phyloP scores from a whole-genome alignment of 2,329 filamentous ascomycete species.

The Aspergillus pseudoterreus region DNA sequence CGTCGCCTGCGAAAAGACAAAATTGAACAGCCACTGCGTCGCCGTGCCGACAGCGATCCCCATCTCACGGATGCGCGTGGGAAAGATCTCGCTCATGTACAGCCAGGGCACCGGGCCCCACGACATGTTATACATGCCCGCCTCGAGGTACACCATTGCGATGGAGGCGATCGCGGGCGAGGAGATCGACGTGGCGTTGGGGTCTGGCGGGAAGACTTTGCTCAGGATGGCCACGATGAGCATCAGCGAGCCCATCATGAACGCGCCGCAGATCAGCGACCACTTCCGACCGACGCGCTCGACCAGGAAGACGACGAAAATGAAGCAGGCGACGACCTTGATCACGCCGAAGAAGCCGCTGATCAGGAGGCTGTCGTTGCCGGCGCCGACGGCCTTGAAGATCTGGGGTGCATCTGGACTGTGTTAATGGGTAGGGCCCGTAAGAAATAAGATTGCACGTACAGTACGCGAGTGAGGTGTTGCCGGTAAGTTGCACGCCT shows the following conservation, averaged over 20 bases:
- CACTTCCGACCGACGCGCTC: constrained; percentile 49
- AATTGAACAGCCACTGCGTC: constrained; percentile 41
- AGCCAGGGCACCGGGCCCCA: constrained; percentile 36
- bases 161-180: constrained; percentile 43
- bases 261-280: constrained; percentile 46
- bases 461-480: constrained; percentile 47
- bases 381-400: constrained; percentile 49
- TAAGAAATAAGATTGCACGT: background rate
- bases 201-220: constrained; percentile 39
- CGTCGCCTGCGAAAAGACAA: constrained; percentile 41
- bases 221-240: constrained; percentile 48
- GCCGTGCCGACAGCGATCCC: constrained; percentile 36
- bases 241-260: constrained; percentile 51
- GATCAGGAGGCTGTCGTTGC: constrained; percentile 44
- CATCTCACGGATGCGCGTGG: constrained; percentile 36
- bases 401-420: constrained; percentile 46
- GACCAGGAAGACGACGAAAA: constrained; percentile 49
- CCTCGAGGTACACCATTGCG: constrained; percentile 45
- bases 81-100: constrained; percentile 38
- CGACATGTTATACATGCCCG: constrained; percentile 29
- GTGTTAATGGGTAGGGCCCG: background rate
- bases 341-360: constrained; percentile 50
- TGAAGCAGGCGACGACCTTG: constrained; percentile 47
- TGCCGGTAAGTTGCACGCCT: constrained; percentile 46
- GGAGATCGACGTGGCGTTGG: constrained; percentile 25